Conservation (phyloP, 805 yeast genomes). For the Candida maltosa region DNA sequence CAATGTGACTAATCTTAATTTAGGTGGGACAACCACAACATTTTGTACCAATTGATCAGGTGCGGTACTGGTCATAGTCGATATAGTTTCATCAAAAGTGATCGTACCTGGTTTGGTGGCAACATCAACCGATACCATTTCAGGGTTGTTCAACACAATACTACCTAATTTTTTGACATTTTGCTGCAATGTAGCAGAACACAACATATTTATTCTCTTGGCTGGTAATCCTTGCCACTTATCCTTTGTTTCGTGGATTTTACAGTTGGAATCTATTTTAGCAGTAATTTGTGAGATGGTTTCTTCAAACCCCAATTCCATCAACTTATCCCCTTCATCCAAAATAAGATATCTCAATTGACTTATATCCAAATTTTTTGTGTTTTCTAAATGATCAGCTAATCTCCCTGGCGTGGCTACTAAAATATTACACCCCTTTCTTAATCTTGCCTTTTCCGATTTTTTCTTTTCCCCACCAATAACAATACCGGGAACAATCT, state of each 20-base stretch:
- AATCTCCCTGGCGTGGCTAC: constrained; percentile 97
- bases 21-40: constrained; percentile 85
- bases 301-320: constrained; percentile 96
- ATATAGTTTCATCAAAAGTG: constrained; percentile 7
- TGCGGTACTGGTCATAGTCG: constrained; percentile 37
- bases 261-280: constrained; percentile 47
- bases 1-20: constrained; percentile 78
- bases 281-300: constrained; percentile 74
- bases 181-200: constrained; percentile 91
- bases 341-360: constrained; percentile 82
- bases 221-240: constrained; percentile 60
- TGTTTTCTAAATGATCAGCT: constrained; percentile 91
- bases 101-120: constrained; percentile 6
- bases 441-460: constrained; percentile 89
- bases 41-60: constrained; percentile 90
- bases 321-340: constrained; percentile 95
- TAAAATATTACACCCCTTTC: constrained; percentile 94
- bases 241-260: constrained; percentile 30
- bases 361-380: constrained; percentile 67
- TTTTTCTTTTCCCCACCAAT: constrained; percentile 99
- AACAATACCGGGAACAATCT: constrained; percentile 91
- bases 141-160: constrained; percentile 69
- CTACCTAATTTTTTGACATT: constrained; percentile 80
- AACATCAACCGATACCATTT: constrained; percentile 51
- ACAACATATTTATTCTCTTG: constrained; percentile 71